Evolutionary conservation across 352 stramenopile genomes (phyloP), one percentile per base, ranked within the genome.

Genomic region (Blastocystis sp.): DNA sequence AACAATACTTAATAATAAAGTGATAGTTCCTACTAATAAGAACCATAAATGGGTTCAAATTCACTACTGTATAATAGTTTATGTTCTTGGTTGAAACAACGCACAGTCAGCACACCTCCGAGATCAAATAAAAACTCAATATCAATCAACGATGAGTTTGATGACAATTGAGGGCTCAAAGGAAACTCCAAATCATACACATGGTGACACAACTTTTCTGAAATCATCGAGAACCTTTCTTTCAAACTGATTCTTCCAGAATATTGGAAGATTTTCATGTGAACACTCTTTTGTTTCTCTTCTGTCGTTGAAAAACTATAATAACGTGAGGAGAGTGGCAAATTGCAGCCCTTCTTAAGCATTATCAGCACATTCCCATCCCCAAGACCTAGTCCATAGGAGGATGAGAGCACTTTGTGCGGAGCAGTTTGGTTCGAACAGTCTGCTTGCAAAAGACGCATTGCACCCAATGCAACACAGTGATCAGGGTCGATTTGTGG

Each of bases 251-350:
- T 23, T 29, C 68, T 41, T 1, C 43, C 47, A 11, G 59, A 45
- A 23, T 66, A 69, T 34, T 69, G 53, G 53, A 54, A 84, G 47
- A 84, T 66, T 11, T 68, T 84, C 50, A 64, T 84, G 37, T 68
- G n/a, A 4, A 84, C 54, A 18, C 29, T 15, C 73, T 66, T 8
- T 0, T 84, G 26, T 15, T 45, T 41, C 6, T 68, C 53, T 34
- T 34, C 37, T 23, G 54, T 69, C 20, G 50, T 69, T 20, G 26
- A 18, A 26, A 68, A 53, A 20, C 50, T 18, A 8, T 34, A 47
- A 61, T 26, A 43, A 7, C 34, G 39, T 26, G 26, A 47, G 5
- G 50, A 54, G 9, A 64, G 73, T n/a, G 54, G 50, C 15, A 54
- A 13, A 8, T 66, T 68, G 26, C 73, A 23, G 18, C 70, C 70